Evolutionary conservation across 176 grass and related monocot species (phyloP).

Genomic region (Rhynchospora pubera): DNA sequence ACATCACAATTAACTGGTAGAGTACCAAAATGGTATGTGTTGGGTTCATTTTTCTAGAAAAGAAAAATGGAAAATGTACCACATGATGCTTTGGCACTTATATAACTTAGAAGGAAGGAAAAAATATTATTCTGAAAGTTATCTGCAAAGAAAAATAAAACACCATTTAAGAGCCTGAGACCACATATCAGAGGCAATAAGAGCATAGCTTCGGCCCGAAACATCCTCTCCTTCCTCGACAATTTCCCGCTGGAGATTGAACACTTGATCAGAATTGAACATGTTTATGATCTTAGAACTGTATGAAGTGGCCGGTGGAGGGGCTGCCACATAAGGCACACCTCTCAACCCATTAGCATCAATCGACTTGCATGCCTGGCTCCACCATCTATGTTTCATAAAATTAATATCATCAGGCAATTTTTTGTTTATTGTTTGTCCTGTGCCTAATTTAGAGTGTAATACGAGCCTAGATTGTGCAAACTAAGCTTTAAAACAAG

Average conservation of each 20-base stretch:
- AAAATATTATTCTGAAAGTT: not conserved
- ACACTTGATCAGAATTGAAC: slow-evolving; percentile 52
- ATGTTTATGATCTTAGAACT: slow-evolving; percentile 48
- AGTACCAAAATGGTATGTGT: not conserved
- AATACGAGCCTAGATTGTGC: not conserved
- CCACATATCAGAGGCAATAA: slow-evolving; percentile 52
- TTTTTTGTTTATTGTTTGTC: not conserved
- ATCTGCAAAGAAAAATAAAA: not conserved
- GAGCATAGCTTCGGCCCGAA: slow-evolving; percentile 46
- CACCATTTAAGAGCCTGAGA: slow-evolving; percentile 42
- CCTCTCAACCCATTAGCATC: slow-evolving; percentile 32
- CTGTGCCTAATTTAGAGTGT: not conserved
- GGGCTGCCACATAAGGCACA: slow-evolving; percentile 36
- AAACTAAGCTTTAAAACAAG: not conserved
- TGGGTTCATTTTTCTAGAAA: not conserved
- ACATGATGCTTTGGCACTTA: not conserved
- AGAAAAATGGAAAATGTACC: not conserved
- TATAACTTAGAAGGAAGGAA: not conserved
- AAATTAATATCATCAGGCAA: not conserved
- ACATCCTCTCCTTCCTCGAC: slow-evolving; percentile 10
- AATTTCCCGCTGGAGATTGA: slow-evolving; percentile 49
- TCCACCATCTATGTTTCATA: slow-evolving; percentile 59
- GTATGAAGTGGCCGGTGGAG: slow-evolving; percentile 10
- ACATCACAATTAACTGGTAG: not conserved
- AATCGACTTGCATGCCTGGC: slow-evolving; percentile 35